These are phyloP conservation scores for Ophiostoma ulmi DNA, from an alignment of 2,329 filamentous ascomycete species.

Conservation along the genomic window DNA sequence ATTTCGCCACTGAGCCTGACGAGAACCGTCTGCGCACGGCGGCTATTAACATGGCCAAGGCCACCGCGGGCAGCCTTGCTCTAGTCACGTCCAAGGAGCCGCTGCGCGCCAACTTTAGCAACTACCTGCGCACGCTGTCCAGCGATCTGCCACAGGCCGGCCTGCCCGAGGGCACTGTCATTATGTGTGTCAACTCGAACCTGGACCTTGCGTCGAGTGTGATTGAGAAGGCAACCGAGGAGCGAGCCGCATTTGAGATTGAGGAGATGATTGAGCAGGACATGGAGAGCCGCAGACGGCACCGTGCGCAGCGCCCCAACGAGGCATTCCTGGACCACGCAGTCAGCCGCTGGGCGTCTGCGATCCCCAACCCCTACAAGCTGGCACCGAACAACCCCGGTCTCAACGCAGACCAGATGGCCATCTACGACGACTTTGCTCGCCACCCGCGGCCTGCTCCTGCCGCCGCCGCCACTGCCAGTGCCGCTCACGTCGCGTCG, in stretches of 20 bases:
- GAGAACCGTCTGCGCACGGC: constrained; percentile 80
- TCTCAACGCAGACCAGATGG: constrained; percentile 85
- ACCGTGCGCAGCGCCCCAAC: constrained; percentile 68
- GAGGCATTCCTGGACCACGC: constrained; percentile 78
- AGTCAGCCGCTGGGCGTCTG: constrained; percentile 85
- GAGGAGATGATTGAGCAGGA: constrained; percentile 86
- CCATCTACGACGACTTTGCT: constrained; percentile 95
- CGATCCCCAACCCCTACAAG: constrained; percentile 90
- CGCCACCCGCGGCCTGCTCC: constrained; percentile 60
- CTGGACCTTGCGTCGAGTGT: constrained; percentile 87
- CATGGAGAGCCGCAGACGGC: constrained; percentile 69
- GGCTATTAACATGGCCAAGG: constrained; percentile 90
- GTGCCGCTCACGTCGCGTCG: constrained; percentile 53
- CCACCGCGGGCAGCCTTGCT: constrained; percentile 86
- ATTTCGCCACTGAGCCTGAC: constrained; percentile 89
- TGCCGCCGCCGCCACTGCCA: constrained; percentile 29
- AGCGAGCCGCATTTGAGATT: constrained; percentile 88
- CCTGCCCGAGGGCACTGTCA: constrained; percentile 86
- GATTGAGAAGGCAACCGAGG: constrained; percentile 92
- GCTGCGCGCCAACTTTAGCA: constrained; percentile 90
- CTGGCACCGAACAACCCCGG: constrained; percentile 65
- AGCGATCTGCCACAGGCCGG: constrained; percentile 64
- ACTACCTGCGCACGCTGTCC: constrained; percentile 77
- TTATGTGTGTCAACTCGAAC: constrained; percentile 99
- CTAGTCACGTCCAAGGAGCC: constrained; percentile 98